phyloP scores from a whole-genome alignment of 805 yeast genomes.

The Sugiyamaella mastotermitis region DNA sequence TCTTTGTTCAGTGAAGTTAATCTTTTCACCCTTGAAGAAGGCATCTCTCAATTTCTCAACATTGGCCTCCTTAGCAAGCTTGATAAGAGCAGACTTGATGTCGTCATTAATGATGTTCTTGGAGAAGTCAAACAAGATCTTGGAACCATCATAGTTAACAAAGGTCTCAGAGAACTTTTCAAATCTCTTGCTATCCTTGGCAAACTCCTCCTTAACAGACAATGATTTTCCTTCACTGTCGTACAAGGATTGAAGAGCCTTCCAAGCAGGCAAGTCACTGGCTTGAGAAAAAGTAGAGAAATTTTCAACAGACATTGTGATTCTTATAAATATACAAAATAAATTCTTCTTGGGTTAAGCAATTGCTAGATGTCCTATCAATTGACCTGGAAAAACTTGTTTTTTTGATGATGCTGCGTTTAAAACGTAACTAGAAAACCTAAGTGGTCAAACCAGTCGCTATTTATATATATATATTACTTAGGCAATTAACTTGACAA shows the following conservation, averaged over 20 bases:
- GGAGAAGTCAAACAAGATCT: conserved; percentile 90
- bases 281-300: conserved; percentile 49
- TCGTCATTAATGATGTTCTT: conserved; percentile 90
- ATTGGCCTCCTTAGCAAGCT: conserved; percentile 84
- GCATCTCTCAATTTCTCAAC: conserved; percentile 83
- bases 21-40: conserved; percentile 88
- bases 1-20: conserved; percentile 86
- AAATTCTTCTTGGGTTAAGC: no score
- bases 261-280: conserved; percentile 79
- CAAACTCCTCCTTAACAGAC: conserved; percentile 73
- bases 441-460: no score
- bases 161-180: conserved; percentile 71
- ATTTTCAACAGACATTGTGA: no score
- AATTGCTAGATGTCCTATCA: no score
- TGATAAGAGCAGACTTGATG: conserved; percentile 57
- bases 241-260: conserved; percentile 63
- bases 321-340: no score
- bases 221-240: conserved; percentile 63
- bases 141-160: conserved; percentile 77
- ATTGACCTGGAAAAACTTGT: no score
- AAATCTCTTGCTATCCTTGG: conserved; percentile 67
- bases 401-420: no score
- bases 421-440: no score
- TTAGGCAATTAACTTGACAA: no score
- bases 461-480: no score